Evolutionary conservation across 2,329 filamentous ascomycete genomes (phyloP), one percentile per base, ranked within the genome.

Genomic region (Akanthomyces dipterigenus): DNA sequence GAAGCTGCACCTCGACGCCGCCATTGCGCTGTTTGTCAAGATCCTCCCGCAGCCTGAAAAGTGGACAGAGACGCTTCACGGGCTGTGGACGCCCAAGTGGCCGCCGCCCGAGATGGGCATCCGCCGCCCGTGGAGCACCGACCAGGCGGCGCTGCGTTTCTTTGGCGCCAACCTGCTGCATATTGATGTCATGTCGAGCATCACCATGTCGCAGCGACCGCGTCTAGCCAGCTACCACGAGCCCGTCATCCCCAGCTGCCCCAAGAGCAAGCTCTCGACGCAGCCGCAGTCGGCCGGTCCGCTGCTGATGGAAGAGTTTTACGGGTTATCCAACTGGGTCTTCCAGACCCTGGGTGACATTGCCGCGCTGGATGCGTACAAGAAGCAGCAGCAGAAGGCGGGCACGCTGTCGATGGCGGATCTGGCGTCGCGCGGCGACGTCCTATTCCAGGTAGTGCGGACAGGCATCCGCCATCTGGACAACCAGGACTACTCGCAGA

Each of bases 281-380:
- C 63, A 66, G 34, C 63, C 68, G 11, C 64, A 65, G 12, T 61
- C 65, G 12, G 66, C 68, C 1, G 69, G 71, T 0, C 71, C 70
- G 1, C 70, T 80, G 43, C 72, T 74, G 55, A 73, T 86, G 60
- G 78, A 81, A 54, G 77, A 80, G 36, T 79, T 83, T 54, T 70
- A 82, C 45, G 84, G 85, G 2, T 76, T 83, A 63, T 73, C 82
- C 49, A 87, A 86, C 68, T 84, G 82, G 81, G 78, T 79, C 1
- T 65, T 87, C 50, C 71, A 81, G 50, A 72, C 78, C n/a, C 77
- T 88, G 48, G 80, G 78, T 14, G 78, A 83, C 22, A 79, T 84
- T 51, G 75, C 83, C 16, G 69, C 76, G 0, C 74, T 88, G 7
- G 78, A 83, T 56, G 75, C 78, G 1, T 85, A 81, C 79, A 87